A percentile compares a stretch with the other conserved stretches of the same genome.
Evolutionary conservation across 164 flowering plant genomes (phyloP).

Genomic region (Vitis cinerea): DNA sequence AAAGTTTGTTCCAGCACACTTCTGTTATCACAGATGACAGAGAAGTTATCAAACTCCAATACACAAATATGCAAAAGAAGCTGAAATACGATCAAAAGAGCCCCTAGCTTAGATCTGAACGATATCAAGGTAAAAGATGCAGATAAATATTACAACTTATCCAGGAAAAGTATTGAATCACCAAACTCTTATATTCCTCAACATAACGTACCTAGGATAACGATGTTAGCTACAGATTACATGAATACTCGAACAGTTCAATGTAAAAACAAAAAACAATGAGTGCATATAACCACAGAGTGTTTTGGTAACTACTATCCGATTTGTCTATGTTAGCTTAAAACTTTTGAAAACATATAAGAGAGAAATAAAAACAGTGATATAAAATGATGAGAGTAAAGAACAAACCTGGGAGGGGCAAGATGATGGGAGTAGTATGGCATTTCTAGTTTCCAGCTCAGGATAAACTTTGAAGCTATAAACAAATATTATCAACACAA

Average conservation of each 20-base stretch:
- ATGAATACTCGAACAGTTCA: too few species aligned
- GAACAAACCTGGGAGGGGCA: conserved; percentile 67
- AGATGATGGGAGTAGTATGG: conserved; percentile 54
- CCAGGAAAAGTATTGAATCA: too few species aligned
- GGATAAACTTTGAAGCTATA: conserved; percentile 76
- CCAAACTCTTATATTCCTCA: too few species aligned
- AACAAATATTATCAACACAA: conserved; percentile 9
- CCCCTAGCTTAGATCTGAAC: too few species aligned
- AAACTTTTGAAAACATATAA: not conserved
- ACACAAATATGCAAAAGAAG: not conserved
- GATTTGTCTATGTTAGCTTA: too few species aligned
- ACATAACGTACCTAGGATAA: too few species aligned
- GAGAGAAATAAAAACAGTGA: not conserved
- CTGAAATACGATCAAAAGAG: not conserved
- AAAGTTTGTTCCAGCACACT: conserved; percentile 70
- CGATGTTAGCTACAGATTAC: too few species aligned
- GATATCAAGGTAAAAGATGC: too few species aligned
- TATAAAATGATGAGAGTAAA: not conserved
- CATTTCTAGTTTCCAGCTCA: conserved; percentile 86
- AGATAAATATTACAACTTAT: too few species aligned
- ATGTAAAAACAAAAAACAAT: too few species aligned
- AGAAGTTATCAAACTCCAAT: conserved; percentile 12
- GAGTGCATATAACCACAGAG: not conserved
- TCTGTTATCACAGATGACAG: conserved; percentile 32
- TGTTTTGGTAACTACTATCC: not conserved